Conservation (phyloP, 768 basidiomycete genomes). For the Lentinula sp. region DNA sequence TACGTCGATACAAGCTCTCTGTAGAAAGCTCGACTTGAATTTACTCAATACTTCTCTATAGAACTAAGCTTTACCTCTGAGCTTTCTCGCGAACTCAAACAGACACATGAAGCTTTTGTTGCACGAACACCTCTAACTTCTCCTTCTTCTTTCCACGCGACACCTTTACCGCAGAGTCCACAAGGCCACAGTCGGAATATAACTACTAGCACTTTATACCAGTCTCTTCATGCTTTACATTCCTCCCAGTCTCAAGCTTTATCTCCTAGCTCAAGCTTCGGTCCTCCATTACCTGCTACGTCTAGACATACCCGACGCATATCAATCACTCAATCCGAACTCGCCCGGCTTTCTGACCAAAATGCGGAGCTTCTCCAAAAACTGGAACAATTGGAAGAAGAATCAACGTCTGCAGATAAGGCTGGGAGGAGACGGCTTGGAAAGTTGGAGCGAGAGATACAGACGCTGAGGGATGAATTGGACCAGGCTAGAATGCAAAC, state of each 20-base stretch:
- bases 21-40: conserved; percentile 2
- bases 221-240: conserved; percentile 15
- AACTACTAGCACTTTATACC: conserved; percentile 9
- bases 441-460: conserved; percentile 77
- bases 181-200: conserved; percentile 10
- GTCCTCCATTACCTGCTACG: conserved; percentile 17
- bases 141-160: conserved; percentile 20
- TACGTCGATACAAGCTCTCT: conserved; percentile 23
- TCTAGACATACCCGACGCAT: conserved; percentile 34
- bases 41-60: conserved; percentile 48
- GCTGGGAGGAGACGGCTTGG: conserved; percentile 64
- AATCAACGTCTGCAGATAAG: conserved; percentile 60
- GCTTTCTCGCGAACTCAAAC: conserved; percentile 54
- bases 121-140: conserved; percentile 49
- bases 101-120: conserved; percentile 57
- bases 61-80: conserved; percentile 65
- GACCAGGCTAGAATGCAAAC: conserved; percentile 48
- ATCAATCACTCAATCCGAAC: conserved; percentile 62
- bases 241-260: conserved; percentile 14
- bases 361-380: conserved; percentile 76
- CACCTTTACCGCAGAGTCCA: conserved; percentile 19
- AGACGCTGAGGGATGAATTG: conserved; percentile 63
- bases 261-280: conserved; percentile 17
- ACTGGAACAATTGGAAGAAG: conserved; percentile 68
- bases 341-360: conserved; percentile 71